Conservation (phyloP, 768 basidiomycete genomes). For the Hygrocybe coccinea region DNA sequence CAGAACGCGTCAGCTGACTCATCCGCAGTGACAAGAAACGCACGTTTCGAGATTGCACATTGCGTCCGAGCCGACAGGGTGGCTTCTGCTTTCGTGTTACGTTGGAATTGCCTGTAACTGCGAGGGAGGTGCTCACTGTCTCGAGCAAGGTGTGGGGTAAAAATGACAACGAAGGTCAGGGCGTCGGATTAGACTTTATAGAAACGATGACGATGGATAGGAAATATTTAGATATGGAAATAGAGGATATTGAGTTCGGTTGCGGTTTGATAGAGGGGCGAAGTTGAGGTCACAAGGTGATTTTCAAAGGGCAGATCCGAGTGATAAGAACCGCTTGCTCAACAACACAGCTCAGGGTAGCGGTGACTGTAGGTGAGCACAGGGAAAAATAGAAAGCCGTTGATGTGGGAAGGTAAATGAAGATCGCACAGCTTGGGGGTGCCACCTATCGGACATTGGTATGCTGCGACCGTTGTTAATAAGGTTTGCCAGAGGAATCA, state of each 20-base stretch:
- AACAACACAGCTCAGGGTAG: not conserved
- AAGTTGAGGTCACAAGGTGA: slow-evolving; percentile 1
- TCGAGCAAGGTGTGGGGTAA: not conserved
- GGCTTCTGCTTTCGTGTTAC: no score
- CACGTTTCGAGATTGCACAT: slow-evolving; percentile 61
- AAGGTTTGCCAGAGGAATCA: not conserved
- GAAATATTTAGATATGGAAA: not conserved
- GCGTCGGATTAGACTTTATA: not conserved
- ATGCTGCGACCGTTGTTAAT: not conserved
- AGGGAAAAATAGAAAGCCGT: not conserved
- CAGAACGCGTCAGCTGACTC: slow-evolving; percentile 13
- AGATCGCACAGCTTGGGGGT: not conserved
- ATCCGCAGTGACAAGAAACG: slow-evolving; percentile 22
- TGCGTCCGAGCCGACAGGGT: not conserved
- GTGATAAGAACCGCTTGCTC: not conserved
- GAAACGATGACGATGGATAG: not conserved
- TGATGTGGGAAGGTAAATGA: not conserved
- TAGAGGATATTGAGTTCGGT: not conserved
- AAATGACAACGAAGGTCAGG: not conserved
- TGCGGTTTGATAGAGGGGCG: not conserved
- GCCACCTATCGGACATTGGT: not conserved
- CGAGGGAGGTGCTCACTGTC: not conserved
- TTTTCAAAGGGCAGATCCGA: not conserved
- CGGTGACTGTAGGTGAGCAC: not conserved
- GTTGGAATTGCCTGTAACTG: no score